Percentiles rank a stretch among this genome's conserved stretches.
Conservation (phyloP, 768 basidiomycete genomes). For the Cytidiella melzeri region DNA sequence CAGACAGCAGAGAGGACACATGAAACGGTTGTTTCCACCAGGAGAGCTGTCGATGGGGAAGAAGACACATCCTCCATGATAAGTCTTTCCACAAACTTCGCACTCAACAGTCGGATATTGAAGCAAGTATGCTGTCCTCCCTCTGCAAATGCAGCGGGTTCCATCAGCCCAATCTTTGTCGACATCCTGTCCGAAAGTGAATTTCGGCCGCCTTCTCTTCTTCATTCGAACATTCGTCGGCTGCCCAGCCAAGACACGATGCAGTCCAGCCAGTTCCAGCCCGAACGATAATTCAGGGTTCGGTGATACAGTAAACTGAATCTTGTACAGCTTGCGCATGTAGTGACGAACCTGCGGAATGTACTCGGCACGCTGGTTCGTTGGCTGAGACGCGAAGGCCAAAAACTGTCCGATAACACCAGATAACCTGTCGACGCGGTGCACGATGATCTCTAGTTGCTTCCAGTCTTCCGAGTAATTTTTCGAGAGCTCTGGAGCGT, state of each 20-base stretch:
- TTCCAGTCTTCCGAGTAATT: conserved; percentile 78
- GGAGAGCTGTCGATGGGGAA: conserved; percentile 43
- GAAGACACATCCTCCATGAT: conserved; percentile 75
- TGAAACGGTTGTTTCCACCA: conserved; percentile 37
- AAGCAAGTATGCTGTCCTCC: conserved; percentile 53
- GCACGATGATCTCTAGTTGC: conserved; percentile 73
- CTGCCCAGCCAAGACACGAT: conserved; percentile 71
- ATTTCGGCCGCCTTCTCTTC: conserved; percentile 58
- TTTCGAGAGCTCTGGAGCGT: conserved; percentile 74
- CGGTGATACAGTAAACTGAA: conserved; percentile 84
- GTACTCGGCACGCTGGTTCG: conserved; percentile 70
- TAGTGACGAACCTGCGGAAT: conserved; percentile 83
- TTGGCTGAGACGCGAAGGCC: conserved; percentile 59
- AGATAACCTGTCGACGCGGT: conserved; percentile 71
- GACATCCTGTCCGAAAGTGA: conserved; percentile 71
- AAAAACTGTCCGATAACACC: conserved; percentile 76
- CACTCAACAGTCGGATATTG: conserved; percentile 63
- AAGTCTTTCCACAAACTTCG: conserved; percentile 55
- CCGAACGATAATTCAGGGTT: conserved; percentile 78
- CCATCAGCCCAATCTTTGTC: conserved; percentile 70
- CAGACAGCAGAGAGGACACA: conserved; percentile 74
- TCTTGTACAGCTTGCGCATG: conserved; percentile 86
- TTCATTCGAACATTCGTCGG: conserved; percentile 42
- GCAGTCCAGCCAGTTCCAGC: conserved; percentile 74
- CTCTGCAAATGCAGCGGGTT: conserved; percentile 78